Evolutionary conservation across 345 rosid species (phyloP).

Genomic region (Gossypium thurberi): DNA sequence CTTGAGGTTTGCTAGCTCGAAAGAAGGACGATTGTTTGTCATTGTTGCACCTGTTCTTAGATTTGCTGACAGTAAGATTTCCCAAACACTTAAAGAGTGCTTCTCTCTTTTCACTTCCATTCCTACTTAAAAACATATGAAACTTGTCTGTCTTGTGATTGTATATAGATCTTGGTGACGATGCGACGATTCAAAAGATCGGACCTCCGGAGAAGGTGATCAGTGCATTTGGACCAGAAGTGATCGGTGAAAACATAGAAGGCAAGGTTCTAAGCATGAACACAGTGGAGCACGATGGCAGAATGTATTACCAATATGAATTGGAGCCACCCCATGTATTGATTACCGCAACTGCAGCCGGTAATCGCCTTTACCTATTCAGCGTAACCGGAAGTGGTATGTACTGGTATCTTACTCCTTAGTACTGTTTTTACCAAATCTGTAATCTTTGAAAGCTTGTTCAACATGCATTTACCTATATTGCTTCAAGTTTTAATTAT

Average conservation of each 20-base stretch:
- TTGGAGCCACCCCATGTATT: conserved; percentile 88
- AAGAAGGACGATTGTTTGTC: conserved; percentile 77
- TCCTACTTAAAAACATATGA: background rate
- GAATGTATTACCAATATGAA: conserved; percentile 75
- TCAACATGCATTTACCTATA: background rate
- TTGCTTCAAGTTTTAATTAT: background rate
- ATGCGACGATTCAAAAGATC: conserved; percentile 66
- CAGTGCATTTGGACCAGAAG: conserved; percentile 92
- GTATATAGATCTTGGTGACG: conserved; percentile 51
- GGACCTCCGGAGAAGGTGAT: conserved; percentile 91
- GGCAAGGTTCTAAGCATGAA: conserved; percentile 73
- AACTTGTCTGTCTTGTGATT: background rate
- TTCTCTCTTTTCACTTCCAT: no score
- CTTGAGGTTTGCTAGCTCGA: conserved; percentile 72
- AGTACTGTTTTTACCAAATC: background rate
- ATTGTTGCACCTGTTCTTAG: conserved; percentile 93
- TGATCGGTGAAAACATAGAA: conserved; percentile 80
- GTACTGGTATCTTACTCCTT: background rate
- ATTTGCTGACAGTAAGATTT: conserved; percentile 73
- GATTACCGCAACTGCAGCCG: conserved; percentile 94
- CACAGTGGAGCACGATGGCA: conserved; percentile 62
- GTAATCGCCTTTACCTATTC: conserved; percentile 85
- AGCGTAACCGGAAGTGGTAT: conserved; percentile 66
- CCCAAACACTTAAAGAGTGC: no score
- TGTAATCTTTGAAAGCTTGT: background rate